Percentiles rank a stretch among this genome's conserved stretches.
Conservation (phyloP, 345 rosid genomes). For the Brassica cretica region DNA sequence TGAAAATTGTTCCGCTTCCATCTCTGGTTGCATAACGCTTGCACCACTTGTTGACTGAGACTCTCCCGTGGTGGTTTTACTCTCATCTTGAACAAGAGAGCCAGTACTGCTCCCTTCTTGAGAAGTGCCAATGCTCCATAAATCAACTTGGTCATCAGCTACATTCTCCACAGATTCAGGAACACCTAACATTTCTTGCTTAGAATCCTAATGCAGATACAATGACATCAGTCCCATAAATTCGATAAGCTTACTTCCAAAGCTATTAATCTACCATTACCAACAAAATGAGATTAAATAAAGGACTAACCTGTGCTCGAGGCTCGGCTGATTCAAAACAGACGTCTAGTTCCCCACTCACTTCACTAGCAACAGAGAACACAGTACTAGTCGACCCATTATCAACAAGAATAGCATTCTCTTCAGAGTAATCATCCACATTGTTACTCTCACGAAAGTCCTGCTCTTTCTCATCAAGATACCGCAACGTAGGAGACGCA, state of each 20-base stretch:
- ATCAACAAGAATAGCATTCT: slow-evolving; percentile 40
- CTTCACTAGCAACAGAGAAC: slow-evolving; percentile 43
- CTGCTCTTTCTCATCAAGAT: slow-evolving; percentile 44
- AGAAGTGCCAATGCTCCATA: slow-evolving; percentile 30
- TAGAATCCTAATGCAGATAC: slow-evolving; percentile 29
- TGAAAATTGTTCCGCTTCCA: slow-evolving; percentile 74
- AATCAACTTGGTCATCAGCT: slow-evolving; percentile 25
- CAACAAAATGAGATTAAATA: neutral
- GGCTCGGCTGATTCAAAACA: slow-evolving; percentile 32
- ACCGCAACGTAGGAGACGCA: slow-evolving; percentile 36
- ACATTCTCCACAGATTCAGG: slow-evolving; percentile 29
- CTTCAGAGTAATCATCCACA: slow-evolving; percentile 40
- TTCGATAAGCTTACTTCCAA: too few relatives aligned
- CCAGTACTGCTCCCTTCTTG: slow-evolving; percentile 33
- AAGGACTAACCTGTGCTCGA: slow-evolving; percentile 21
- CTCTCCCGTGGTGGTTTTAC: slow-evolving; percentile 21
- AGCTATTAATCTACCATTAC: neutral
- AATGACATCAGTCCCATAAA: slow-evolving; percentile 17
- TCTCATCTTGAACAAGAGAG: slow-evolving; percentile 36
- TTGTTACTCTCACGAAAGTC: slow-evolving; percentile 39
- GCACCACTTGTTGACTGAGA: slow-evolving; percentile 27
- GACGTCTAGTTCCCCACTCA: slow-evolving; percentile 27
- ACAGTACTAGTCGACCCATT: slow-evolving; percentile 40
- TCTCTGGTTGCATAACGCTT: slow-evolving; percentile 30
- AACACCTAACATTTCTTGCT: slow-evolving; percentile 29